Base-by-base conservation (phyloP, 495 filamentous ascomycete genomes). In the Penicillium maclennaniae region DNA sequence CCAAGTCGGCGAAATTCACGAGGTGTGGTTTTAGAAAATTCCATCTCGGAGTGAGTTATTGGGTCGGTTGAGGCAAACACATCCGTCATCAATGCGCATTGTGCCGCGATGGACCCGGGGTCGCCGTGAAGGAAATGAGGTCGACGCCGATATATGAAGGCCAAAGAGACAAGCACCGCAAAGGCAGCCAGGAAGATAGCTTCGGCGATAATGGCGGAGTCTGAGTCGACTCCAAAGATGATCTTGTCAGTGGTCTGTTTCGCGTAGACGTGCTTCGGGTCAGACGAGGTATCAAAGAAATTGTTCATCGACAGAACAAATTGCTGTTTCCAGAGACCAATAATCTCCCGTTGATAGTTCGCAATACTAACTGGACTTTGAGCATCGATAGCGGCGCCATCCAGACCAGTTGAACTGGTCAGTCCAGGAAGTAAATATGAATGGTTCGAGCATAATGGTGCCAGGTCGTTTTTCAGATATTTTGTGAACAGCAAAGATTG, bases 1-100 rank as follows among this genome's bases (percentile, higher is more conserved):
- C 56, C 56, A 51, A 57, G 63, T 14, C 34, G 47, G 9, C 54
- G 60, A 48, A 68, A 60, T 23, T 66, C 49, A 7, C 62, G 55
- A 7, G 62, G 58, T 7, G 51, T 61, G 7, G 62, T 54, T 3
- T 19, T 38, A 3, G 60, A 36, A 17, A 54, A 60, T 7, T 40
- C 38, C 0, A 49, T 19, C 34, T 54, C 28, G 0, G 56, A 52
- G 14, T 48, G 43, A 1, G 54, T 54, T 8, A 55, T 21, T 1
- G 28, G 15, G 20, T 37, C 51, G 3, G 31, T 12, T 0, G 60
- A 38, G 17, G 25, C 26, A 14, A 68, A 51, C 6, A 51, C 36
- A 17, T 56, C 47, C 6, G 56, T 37, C 15, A 66, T 36, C 17
- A 62, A 26, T 0, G 39, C 43, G 28, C 57, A 68, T 42, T 66